A percentile compares a stretch with the other conserved stretches of the same genome.
Conservation (phyloP, 345 rosid genomes). For the Gossypium anomalum region DNA sequence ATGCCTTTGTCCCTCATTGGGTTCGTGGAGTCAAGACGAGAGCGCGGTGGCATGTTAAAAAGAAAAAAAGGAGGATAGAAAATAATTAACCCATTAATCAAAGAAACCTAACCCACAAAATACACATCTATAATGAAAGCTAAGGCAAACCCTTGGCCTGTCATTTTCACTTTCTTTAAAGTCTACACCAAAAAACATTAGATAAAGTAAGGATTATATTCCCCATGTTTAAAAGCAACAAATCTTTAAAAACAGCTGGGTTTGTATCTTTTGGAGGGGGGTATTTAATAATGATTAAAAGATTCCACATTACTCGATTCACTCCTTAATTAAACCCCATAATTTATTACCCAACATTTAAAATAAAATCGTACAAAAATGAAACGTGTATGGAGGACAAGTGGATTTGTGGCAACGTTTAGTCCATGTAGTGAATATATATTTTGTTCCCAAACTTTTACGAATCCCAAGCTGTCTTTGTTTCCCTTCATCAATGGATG, state of each 20-base stretch:
- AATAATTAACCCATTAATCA: too few species aligned
- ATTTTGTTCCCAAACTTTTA: conserved; percentile 9
- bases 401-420: conserved; percentile 26
- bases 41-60: too few species aligned
- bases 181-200: conserved; percentile 14
- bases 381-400: conserved; percentile 32
- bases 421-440: background rate
- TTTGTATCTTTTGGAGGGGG: background rate
- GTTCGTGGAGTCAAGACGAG: too few species aligned
- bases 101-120: too few species aligned
- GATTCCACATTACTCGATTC: conserved; percentile 34
- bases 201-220: conserved; percentile 28
- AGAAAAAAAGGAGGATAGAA: too few species aligned
- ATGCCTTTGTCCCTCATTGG: too few species aligned
- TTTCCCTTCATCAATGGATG: background rate
- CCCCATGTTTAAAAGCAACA: conserved; percentile 24
- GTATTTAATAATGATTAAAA: background rate
- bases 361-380: conserved; percentile 2
- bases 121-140: too few species aligned
- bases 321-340: conserved; percentile 23
- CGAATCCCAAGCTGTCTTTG: conserved; percentile 40
- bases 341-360: conserved; percentile 23
- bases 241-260: conserved; percentile 43
- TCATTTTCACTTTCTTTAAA: conserved; percentile 34
- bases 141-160: conserved; percentile 26